phyloP scores from a whole-genome alignment of 352 stramenopile species.

The Pythium phragmitis region DNA sequence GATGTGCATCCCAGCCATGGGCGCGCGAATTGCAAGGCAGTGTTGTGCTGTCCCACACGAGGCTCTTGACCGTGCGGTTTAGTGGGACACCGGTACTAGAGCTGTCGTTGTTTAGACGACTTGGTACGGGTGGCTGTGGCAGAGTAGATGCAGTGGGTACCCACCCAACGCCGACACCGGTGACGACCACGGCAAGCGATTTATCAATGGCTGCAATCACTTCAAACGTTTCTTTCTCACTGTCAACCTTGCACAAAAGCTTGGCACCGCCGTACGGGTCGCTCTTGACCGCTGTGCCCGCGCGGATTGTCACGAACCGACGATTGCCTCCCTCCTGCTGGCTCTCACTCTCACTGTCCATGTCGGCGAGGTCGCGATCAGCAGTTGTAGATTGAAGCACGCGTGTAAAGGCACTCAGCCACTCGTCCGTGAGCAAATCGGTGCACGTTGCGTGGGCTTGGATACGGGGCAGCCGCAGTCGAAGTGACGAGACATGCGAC shows the following conservation, averaged over 20 bases:
- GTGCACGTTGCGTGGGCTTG: neutral
- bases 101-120: neutral
- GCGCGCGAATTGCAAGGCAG: neutral
- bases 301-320: neutral
- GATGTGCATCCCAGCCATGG: neutral
- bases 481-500: conserved; percentile 27
- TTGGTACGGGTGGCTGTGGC: neutral
- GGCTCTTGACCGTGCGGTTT: conserved; percentile 1
- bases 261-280: conserved; percentile 1
- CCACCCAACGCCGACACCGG: conserved; percentile 4
- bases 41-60: conserved; percentile 3
- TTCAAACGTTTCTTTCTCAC: neutral
- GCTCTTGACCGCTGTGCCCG: neutral
- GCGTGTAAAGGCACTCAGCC: conserved; percentile 12
- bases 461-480: conserved; percentile 16
- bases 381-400: conserved; percentile 1
- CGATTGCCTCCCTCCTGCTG: neutral
- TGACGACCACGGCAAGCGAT: neutral
- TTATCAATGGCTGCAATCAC: neutral
- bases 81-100: neutral
- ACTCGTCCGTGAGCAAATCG: conserved; percentile 5
- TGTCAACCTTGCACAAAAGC: neutral
- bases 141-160: neutral
- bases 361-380: conserved; percentile 15
- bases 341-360: conserved; percentile 21